Evolutionary conservation across 176 grass and related monocot genomes (phyloP), one percentile per base, ranked within the genome.

Genomic region (Bolboschoenus planiculmis): DNA sequence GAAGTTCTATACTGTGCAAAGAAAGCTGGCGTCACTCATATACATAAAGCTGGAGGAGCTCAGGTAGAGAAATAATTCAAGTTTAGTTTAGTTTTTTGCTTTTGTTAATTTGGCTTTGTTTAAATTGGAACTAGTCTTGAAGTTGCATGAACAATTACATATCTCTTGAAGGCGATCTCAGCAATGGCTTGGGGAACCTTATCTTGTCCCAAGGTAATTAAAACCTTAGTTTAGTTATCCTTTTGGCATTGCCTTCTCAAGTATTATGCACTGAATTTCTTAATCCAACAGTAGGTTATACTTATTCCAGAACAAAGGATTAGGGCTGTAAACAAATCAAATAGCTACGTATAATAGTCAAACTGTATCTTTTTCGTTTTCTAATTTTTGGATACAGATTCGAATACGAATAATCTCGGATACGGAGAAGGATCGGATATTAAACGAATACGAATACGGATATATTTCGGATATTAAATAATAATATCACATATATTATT

Each of bases 1-100:
- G 95, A 97, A 83, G 92, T 97, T 88, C 87, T 97, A 57, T 98
- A 98, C 56, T 98, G 95, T 91, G 92, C 95, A 66, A 94, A 98
- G 35, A 98, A 91, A 91, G 88, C 95, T 83, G 95, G 92, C 35
- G 95, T 93, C 4, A 98, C 95, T n/a, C 95, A 98, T 40, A 87
- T 98, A 84, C 83, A 95, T 81, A 98, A 95, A 87, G 90, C 90
- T 35, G 89, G 95, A 63, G 92, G 95, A 84, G 95, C 95, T 90
- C 95, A 98, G 95, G 95, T 97, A 78, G 24, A 80, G 86, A 55
- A 6, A 74, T 76, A 61, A 78, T 36, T 57, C 2, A 53, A 33
- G 44, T 27, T 57, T n/a, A n/a, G n/a, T n/a, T n/a, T n/a, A n/a
- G n/a, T 1, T 42, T 55, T 63, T 64, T 67, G 46, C 65, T 16